Base-by-base conservation (phyloP, 2,329 filamentous ascomycete species). In the Ophiosphaerella korrae region DNA sequence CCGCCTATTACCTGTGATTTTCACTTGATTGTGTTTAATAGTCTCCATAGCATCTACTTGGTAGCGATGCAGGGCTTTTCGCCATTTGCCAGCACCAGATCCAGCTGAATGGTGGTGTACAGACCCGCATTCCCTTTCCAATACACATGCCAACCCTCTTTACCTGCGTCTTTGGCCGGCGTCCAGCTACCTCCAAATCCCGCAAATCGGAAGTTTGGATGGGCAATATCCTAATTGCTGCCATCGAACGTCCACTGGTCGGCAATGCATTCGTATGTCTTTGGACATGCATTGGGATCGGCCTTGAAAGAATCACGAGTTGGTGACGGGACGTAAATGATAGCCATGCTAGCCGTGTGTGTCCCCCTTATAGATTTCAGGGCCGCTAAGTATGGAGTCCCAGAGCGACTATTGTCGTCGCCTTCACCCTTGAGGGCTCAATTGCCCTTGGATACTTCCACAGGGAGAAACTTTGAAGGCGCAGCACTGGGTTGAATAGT, bases 141-240 rank as follows among this genome's bases (percentile, higher is more conserved):
- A 35, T 62, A 63, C 0, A 65, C 48, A 42, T 60, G 52, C 60
- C 60, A 65, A 1, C 60, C 62, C 26, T 60, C 55, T 7, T 32
- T 43, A 1, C 46, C 48, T 7, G 55, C 62, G 35, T 65, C 62
- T 32, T 60, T 59, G 38, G 57, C 53, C 1, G 55, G 55, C 11
- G 45, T 38, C 58, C 60, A 65, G 5, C 34, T 42, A 1, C 60
- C 60, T 13, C 45, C 40, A 34, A 57, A 63, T 6, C 51, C 58
- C 2, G 39, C 56, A 39, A 56, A 60, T 7, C 18, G 32, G 29
- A 59, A 48, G 13, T 58, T 45, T 24, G 37, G 26, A 11, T 34
- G 45, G 4, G 41, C 34, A 14, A 33, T 34, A 7, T 50, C 40
- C 31, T 35, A 11, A 7, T 16, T 33, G 34, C 38, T 9, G 2